phyloP scores from a whole-genome alignment of 805 yeast species.

The Pichia nakasei region DNA sequence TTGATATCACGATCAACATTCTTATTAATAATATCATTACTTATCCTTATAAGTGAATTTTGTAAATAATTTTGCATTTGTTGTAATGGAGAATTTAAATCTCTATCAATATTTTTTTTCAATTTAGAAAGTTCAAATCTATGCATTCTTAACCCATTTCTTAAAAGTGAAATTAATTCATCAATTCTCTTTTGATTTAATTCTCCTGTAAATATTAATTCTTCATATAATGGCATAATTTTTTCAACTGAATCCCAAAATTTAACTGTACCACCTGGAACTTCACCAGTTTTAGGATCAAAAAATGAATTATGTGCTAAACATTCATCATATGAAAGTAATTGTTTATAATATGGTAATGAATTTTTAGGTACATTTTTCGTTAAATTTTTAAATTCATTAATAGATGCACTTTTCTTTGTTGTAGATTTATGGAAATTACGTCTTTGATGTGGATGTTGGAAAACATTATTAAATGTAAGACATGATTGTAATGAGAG shows the following conservation, averaged over 20 bases:
- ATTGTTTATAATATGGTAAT: constrained; percentile 43
- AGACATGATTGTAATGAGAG: constrained; percentile 16
- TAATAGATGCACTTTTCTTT: background rate
- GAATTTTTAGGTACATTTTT: constrained; percentile 22
- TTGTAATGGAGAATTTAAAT: constrained; percentile 40
- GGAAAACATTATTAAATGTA: constrained; percentile 16
- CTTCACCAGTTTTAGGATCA: constrained; percentile 27
- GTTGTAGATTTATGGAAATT: constrained; percentile 6
- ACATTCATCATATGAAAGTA: constrained; percentile 45
- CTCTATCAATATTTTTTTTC: constrained; percentile 50
- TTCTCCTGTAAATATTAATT: constrained; percentile 38
- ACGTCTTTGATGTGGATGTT: constrained; percentile 8
- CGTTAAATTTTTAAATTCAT: constrained; percentile 10
- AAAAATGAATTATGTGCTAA: constrained; percentile 26
- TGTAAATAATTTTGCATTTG: constrained; percentile 38
- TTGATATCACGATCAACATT: constrained; percentile 24
- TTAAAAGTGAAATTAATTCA: constrained; percentile 38
- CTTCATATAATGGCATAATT: constrained; percentile 42
- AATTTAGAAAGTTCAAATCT: constrained; percentile 43
- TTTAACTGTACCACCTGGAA: constrained; percentile 27
- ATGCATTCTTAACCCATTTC: constrained; percentile 48
- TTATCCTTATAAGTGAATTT: constrained; percentile 35
- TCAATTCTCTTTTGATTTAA: constrained; percentile 36
- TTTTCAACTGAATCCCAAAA: constrained; percentile 45
- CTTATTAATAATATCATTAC: constrained; percentile 28